Conservation (phyloP, 805 yeast species). For the Metschnikowia kofuensis region DNA sequence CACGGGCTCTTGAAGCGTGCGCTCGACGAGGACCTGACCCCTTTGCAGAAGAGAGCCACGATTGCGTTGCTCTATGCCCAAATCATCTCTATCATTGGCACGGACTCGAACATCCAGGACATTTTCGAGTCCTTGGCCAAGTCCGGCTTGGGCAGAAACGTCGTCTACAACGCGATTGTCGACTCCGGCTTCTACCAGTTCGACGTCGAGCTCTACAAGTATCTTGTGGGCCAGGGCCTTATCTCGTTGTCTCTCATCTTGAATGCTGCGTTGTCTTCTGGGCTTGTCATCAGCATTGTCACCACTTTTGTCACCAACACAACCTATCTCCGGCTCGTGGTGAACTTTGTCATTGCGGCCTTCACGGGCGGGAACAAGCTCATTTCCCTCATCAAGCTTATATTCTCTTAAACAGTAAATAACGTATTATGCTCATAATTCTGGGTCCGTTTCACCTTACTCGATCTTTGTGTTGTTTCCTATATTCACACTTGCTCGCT, state of each 20-base stretch:
- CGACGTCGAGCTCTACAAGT: constrained; percentile 17
- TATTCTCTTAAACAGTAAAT: too few relatives aligned
- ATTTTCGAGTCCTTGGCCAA: constrained; percentile 21
- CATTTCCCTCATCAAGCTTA: constrained; percentile 7
- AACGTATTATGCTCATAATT: too few relatives aligned
- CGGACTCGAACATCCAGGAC: constrained; percentile 18
- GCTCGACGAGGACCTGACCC: background rate
- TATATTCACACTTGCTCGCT: background rate
- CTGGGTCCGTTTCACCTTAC: too few relatives aligned
- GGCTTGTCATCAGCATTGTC: constrained; percentile 12
- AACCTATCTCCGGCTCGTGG: constrained; percentile 11
- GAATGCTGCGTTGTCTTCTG: constrained; percentile 14
- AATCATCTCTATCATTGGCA: constrained; percentile 19
- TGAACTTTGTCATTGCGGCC: constrained; percentile 13
- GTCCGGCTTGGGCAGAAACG: constrained; percentile 23
- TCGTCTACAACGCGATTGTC: constrained; percentile 16
- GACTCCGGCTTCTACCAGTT: constrained; percentile 19
- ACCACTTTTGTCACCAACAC: constrained; percentile 12
- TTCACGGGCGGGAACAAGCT: constrained; percentile 13
- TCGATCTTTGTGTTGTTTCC: background rate
- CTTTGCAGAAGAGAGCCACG: constrained; percentile 11
- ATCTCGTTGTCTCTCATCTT: constrained; percentile 12
- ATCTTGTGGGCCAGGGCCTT: constrained; percentile 14
- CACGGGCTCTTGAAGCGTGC: constrained; percentile 5
- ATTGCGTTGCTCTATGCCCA: constrained; percentile 10